Evolutionary conservation across 2,329 filamentous ascomycete species (phyloP), one percentile per base, ranked within the genome.

Genomic region (Penicillium palitans): DNA sequence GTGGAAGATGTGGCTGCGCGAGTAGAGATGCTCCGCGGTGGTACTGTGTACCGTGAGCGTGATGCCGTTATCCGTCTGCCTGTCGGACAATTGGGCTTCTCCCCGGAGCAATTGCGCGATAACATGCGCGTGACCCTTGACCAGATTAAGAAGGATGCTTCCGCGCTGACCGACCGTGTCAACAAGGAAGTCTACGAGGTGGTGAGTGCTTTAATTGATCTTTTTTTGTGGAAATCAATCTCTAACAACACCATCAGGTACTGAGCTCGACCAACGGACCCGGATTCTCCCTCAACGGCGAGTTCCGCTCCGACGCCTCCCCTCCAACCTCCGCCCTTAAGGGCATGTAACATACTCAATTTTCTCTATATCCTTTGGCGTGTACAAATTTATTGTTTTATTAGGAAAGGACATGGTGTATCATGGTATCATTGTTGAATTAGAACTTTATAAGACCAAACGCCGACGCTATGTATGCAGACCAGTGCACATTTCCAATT

Each of bases 1-100:
- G 91, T 96, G 25, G 88, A 84, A 70, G 89, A 96, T 72, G 84
- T 96, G 17, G 83, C 83, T 54, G 76, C 81, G n/a, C 83, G 87
- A 35, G 90, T 99, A 69, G 85, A 84, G 68, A 90, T 93, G 65
- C 87, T 96, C 76, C 86, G 91, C 15, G 92, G 93, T 61, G 91
- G 88, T 54, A 90, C 88, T 53, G 87, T 93, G 66, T 99, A 96
- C 79, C 87, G 91, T 72, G 95, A 99, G 80, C 84, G 89, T 66
- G 77, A 87, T 65, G 95, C 92, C 17, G 90, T 95, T 31, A 85
- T 99, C 55, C 84, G 93, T 59, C 85, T 98, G 82, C 88, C 92
- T n/a, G 85, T 99, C 61, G 95, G 93, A 6, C 92, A 97, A 78
- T 77, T 99, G 71, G 89, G 86, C 1, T 96, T 96, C 78, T 90